A percentile compares a stretch with the other conserved stretches of the same genome.
phyloP scores from a whole-genome alignment of 225 moss, liverwort and hornwort species.

The Antitrichia curtipendula region DNA sequence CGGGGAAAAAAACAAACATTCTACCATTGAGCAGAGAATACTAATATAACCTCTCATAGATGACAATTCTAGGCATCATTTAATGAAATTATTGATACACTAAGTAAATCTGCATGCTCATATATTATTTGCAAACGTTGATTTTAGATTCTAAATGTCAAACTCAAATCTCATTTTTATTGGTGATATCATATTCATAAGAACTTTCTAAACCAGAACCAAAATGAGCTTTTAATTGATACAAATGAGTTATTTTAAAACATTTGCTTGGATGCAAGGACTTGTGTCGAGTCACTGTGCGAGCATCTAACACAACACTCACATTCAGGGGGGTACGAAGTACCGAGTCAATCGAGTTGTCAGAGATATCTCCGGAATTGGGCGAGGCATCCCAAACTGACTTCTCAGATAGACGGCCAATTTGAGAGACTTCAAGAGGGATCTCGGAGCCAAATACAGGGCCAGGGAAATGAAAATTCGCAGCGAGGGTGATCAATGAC shows the following conservation, averaged over 20 bases:
- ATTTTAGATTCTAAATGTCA: background rate
- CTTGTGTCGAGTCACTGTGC: no score
- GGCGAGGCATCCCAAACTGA: background rate
- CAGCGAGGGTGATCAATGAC: constrained; percentile 10
- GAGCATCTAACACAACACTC: background rate
- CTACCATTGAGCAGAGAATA: no score
- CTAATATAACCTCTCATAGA: background rate
- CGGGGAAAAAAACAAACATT: background rate
- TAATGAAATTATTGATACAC: background rate
- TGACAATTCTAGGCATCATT: background rate
- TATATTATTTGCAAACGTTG: background rate
- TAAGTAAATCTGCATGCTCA: background rate
- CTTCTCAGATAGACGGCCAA: background rate
- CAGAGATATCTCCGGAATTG: background rate
- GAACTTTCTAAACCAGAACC: background rate
- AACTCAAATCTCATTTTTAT: background rate
- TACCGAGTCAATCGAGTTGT: background rate
- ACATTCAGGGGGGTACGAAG: background rate
- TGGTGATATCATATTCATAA: background rate
- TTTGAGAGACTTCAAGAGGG: background rate
- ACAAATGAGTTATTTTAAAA: background rate
- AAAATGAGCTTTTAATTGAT: background rate
- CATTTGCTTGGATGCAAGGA: background rate
- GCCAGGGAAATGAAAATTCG: background rate
- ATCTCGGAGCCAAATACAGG: constrained; percentile 7